A percentile compares a stretch with the other conserved stretches of the same genome.
Evolutionary conservation across 106 monocot genomes (phyloP).

Genomic region (Acanthochlamys bracteata): DNA sequence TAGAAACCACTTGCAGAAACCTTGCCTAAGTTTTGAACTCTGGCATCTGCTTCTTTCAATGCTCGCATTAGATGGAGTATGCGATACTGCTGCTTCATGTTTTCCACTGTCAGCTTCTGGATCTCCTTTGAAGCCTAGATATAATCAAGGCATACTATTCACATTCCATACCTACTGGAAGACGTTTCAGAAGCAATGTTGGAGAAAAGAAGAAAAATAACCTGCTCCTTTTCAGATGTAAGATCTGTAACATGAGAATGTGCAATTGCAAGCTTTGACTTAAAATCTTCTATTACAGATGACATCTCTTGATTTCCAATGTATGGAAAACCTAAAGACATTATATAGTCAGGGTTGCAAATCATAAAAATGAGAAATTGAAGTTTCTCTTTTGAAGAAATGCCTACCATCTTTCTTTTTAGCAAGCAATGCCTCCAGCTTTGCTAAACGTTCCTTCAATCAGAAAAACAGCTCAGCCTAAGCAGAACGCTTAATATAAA

Average conservation of each 20-base stretch:
- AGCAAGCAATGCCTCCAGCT: slow-evolving; percentile 16
- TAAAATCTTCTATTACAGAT: slow-evolving; percentile 33
- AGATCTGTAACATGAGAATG: slow-evolving; percentile 46
- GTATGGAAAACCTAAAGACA: slow-evolving; percentile 20
- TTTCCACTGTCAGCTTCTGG: slow-evolving; percentile 3
- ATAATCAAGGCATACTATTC: background rate
- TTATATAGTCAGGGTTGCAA: background rate
- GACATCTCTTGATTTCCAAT: slow-evolving; percentile 23
- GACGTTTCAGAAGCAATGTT: background rate
- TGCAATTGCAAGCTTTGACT: slow-evolving; percentile 42
- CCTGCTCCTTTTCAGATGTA: slow-evolving; percentile 41
- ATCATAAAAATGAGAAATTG: background rate
- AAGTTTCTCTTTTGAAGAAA: background rate
- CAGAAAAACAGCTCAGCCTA: background rate
- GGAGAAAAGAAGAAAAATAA: slow-evolving; percentile 2
- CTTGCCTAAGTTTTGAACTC: background rate
- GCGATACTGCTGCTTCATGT: slow-evolving; percentile 5
- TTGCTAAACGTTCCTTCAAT: slow-evolving; percentile 15
- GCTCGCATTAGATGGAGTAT: background rate
- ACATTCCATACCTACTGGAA: too few species aligned
- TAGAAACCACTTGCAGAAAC: too few species aligned
- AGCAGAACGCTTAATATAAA: background rate
- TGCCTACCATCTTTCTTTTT: slow-evolving; percentile 11
- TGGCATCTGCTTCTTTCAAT: slow-evolving; percentile 6
- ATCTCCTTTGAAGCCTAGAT: slow-evolving; percentile 6